Percentiles rank a stretch among this genome's conserved stretches.
These are phyloP conservation scores for Lactifluus piperatus DNA, from an alignment of 768 basidiomycete species.

Conservation along the genomic window DNA sequence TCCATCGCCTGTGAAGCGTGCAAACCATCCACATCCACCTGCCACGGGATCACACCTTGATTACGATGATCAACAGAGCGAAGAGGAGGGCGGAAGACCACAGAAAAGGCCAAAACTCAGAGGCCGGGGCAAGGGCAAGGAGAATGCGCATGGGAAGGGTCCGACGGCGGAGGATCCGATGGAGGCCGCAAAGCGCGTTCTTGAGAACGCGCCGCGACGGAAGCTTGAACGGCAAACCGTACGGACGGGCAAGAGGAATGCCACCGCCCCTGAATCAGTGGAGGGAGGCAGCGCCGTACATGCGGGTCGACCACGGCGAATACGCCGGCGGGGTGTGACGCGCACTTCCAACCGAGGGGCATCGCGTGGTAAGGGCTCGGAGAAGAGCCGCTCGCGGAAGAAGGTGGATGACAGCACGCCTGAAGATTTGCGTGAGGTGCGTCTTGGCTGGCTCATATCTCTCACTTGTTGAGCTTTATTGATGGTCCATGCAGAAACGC, in stretches of 20 bases:
- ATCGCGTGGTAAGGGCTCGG: neutral
- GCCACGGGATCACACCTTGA: constrained; percentile 7
- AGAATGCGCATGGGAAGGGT: constrained; percentile 30
- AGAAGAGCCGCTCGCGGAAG: constrained; percentile 3
- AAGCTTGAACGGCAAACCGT: neutral
- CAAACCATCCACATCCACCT: constrained; percentile 1
- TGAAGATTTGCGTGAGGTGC: constrained; percentile 19
- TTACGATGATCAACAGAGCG: constrained; percentile 11
- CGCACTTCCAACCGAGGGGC: neutral
- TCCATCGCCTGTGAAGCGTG: constrained; percentile 18
- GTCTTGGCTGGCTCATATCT: neutral
- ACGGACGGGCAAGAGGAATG: neutral
- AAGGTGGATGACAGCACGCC: constrained; percentile 20
- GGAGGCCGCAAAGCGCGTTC: constrained; percentile 6
- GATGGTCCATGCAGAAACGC: constrained; percentile 10
- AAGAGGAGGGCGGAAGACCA: constrained; percentile 27
- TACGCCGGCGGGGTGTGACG: neutral
- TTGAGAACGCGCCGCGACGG: constrained; percentile 10
- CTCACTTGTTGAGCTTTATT: neutral
- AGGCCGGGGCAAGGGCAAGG: constrained; percentile 21
- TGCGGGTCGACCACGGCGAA: neutral
- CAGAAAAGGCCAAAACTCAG: constrained; percentile 26
- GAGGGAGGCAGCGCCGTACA: neutral
- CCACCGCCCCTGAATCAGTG: neutral
- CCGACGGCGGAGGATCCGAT: neutral